Percentiles rank a stretch among this genome's conserved stretches.
phyloP scores from a whole-genome alignment of 2,329 filamentous ascomycete genomes.

The Mycocentrospora acerina region DNA sequence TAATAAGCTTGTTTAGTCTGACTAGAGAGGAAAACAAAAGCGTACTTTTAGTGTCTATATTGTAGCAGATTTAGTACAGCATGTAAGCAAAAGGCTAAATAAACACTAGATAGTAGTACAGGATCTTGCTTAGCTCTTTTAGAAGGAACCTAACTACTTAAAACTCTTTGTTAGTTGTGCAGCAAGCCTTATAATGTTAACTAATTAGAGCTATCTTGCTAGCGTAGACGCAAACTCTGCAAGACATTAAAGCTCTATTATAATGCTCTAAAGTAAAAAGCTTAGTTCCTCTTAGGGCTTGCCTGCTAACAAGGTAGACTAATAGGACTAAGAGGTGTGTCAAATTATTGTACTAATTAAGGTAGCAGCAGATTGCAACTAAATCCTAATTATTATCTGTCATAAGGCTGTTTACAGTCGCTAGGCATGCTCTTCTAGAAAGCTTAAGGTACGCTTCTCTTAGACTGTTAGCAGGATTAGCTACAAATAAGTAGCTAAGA shows the following conservation, averaged over 20 bases:
- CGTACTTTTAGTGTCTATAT: neutral
- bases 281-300: constrained; percentile 2
- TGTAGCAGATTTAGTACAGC: constrained; percentile 1
- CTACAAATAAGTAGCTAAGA: constrained; percentile 1
- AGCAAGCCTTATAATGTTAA: neutral
- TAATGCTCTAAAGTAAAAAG: constrained; percentile 1
- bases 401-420: constrained; percentile 1
- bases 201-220: constrained; percentile 2
- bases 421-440: neutral
- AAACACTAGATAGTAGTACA: constrained; percentile 1
- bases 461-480: neutral
- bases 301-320: constrained; percentile 1
- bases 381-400: neutral
- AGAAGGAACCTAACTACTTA: constrained; percentile 1
- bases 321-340: neutral
- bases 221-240: constrained; percentile 1
- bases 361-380: neutral
- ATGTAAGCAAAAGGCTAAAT: constrained; percentile 1
- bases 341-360: neutral
- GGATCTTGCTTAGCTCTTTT: neutral
- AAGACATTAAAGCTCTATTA: neutral
- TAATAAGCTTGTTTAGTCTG: neutral
- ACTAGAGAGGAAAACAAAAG: constrained; percentile 1
- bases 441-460: neutral
- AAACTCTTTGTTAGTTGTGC: constrained; percentile 1